Percentiles rank a stretch among this genome's conserved stretches.
phyloP scores from a whole-genome alignment of 2,329 filamentous ascomycete genomes.

The Alternaria postmessia region DNA sequence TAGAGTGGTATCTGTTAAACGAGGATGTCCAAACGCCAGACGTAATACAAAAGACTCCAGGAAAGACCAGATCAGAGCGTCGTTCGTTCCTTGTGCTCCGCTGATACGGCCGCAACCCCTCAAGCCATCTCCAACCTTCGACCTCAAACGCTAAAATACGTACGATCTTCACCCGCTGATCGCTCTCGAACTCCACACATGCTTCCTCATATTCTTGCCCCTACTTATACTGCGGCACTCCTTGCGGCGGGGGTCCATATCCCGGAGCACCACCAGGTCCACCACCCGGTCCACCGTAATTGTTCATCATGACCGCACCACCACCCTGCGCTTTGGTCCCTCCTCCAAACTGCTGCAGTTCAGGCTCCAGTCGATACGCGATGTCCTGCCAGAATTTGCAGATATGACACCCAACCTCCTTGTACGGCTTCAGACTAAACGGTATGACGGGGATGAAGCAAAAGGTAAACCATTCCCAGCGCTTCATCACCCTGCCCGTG shows the following conservation, averaged over 20 bases:
- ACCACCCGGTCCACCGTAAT: neutral
- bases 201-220: too few relatives aligned
- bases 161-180: too few relatives aligned
- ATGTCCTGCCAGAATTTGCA: conserved; percentile 76
- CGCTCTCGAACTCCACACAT: too few relatives aligned
- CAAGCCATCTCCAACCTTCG: too few relatives aligned
- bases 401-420: conserved; percentile 76
- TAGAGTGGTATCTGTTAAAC: neutral
- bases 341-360: conserved; percentile 42
- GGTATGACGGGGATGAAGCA: conserved; percentile 80
- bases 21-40: neutral
- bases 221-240: conserved; percentile 26
- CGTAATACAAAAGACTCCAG: too few relatives aligned
- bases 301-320: conserved; percentile 28
- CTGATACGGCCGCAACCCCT: too few relatives aligned
- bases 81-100: too few relatives aligned
- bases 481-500: conserved; percentile 40
- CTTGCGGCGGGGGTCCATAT: conserved; percentile 20
- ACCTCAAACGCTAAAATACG: too few relatives aligned
- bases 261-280: conserved; percentile 6
- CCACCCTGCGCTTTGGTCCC: conserved; percentile 11
- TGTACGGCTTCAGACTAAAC: conserved; percentile 64
- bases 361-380: conserved; percentile 48
- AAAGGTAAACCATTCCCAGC: conserved; percentile 74
- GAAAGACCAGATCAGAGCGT: too few relatives aligned